Percentiles rank a stretch among this genome's conserved stretches.
Conservation (phyloP, 352 stramenopile species). For the Phytophthora parvispora region DNA sequence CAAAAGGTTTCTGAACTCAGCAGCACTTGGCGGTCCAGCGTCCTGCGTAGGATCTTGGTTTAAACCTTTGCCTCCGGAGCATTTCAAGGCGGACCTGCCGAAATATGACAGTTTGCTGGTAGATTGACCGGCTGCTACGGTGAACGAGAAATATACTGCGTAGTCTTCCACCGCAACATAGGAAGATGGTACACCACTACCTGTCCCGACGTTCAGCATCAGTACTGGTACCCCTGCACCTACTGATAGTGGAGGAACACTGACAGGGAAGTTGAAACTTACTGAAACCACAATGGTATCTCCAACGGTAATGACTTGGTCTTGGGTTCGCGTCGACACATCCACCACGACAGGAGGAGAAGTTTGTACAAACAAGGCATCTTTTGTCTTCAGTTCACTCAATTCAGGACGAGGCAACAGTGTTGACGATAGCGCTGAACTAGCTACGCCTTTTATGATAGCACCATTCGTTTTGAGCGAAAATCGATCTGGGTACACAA, state of each 20-base stretch:
- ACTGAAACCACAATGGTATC: slow-evolving; percentile 55
- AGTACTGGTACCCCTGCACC: slow-evolving; percentile 46
- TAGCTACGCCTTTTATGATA: slow-evolving; percentile 31
- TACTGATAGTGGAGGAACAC: slow-evolving; percentile 12
- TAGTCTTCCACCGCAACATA: slow-evolving; percentile 53
- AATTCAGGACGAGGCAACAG: slow-evolving; percentile 40
- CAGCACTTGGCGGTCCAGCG: slow-evolving; percentile 28
- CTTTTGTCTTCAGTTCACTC: slow-evolving; percentile 26
- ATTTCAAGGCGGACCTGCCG: slow-evolving; percentile 54
- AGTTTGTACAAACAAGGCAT: slow-evolving; percentile 47
- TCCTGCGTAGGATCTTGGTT: slow-evolving; percentile 54
- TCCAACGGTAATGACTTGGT: slow-evolving; percentile 61
- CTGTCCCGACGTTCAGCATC: slow-evolving; percentile 50
- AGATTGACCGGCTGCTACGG: slow-evolving; percentile 50
- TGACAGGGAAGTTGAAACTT: slow-evolving; percentile 49
- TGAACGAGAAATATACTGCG: slow-evolving; percentile 65
- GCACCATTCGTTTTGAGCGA: slow-evolving; percentile 59
- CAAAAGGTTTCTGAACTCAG: slow-evolving; percentile 41
- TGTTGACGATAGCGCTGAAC: slow-evolving; percentile 39
- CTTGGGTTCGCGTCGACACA: slow-evolving; percentile 49
- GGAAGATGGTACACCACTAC: slow-evolving; percentile 18
- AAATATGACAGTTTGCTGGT: slow-evolving; percentile 50
- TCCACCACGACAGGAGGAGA: slow-evolving; percentile 39
- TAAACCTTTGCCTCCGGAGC: slow-evolving; percentile 47
- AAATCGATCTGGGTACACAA: slow-evolving; percentile 56